Evolutionary conservation across 108 stramenopile species (phyloP).

Genomic region (Phaeodactylum tricornutum): DNA sequence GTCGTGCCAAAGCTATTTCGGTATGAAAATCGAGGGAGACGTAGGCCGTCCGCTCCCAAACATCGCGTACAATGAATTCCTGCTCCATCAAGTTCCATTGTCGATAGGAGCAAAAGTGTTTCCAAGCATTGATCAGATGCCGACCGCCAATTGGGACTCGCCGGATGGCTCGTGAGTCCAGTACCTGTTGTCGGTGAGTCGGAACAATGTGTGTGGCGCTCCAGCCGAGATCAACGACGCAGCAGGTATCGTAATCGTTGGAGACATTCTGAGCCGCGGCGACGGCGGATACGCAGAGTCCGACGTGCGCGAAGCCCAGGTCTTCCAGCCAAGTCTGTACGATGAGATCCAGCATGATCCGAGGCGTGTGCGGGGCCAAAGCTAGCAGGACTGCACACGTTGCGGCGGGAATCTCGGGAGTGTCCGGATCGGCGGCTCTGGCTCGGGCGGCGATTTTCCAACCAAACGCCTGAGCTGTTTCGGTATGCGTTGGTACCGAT

Average conservation of each 20-base stretch:
- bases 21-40: slow-evolving; percentile 58
- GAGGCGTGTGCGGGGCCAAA: slow-evolving; percentile 32
- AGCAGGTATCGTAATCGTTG: slow-evolving; percentile 36
- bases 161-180: slow-evolving; percentile 27
- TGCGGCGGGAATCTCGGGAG: slow-evolving; percentile 14
- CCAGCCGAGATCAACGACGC: slow-evolving; percentile 88
- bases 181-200: slow-evolving; percentile 8
- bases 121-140: slow-evolving; percentile 84
- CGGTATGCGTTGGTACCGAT: slow-evolving; percentile 9
- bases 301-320: slow-evolving; percentile 38
- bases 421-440: not conserved
- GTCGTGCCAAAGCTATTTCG: slow-evolving; percentile 54
- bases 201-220: slow-evolving; percentile 82
- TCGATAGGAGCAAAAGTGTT: slow-evolving; percentile 86
- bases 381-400: slow-evolving; percentile 28
- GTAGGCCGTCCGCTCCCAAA: slow-evolving; percentile 46
- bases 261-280: slow-evolving; percentile 6
- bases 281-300: slow-evolving; percentile 21
- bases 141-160: slow-evolving; percentile 88
- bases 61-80: slow-evolving; percentile 78
- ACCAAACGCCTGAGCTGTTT: slow-evolving; percentile 27
- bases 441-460: slow-evolving; percentile 17
- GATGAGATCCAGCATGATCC: slow-evolving; percentile 33
- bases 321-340: slow-evolving; percentile 44
- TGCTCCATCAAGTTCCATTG: slow-evolving; percentile 98